phyloP scores from a whole-genome alignment of 805 yeast species.

The Zygoascus ofunaensis region DNA sequence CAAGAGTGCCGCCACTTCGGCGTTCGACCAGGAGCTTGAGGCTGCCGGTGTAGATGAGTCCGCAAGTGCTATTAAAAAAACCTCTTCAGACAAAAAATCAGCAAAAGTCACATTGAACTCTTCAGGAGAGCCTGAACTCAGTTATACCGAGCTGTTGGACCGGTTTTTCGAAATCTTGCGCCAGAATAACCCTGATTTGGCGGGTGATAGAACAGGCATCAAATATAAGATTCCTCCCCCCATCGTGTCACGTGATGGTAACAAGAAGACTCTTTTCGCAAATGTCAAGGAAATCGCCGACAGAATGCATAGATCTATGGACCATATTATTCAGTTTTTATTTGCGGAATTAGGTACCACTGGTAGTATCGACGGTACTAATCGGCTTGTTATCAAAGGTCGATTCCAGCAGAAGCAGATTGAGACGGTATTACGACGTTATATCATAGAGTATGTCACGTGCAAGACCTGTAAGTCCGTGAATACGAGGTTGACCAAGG shows the following conservation, averaged over 20 bases:
- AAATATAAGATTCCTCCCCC: slow-evolving; percentile 98
- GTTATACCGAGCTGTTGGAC: slow-evolving; percentile 68
- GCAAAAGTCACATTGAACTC: slow-evolving; percentile 26
- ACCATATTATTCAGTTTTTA: slow-evolving; percentile 90
- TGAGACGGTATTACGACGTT: slow-evolving; percentile 92
- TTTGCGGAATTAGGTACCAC: slow-evolving; percentile 99
- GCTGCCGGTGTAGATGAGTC: slow-evolving; percentile 74
- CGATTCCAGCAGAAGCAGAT: slow-evolving; percentile 96
- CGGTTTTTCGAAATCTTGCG: slow-evolving; percentile 82
- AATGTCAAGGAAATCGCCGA: slow-evolving; percentile 92
- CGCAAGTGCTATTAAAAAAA: slow-evolving; percentile 12
- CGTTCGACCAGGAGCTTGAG: slow-evolving; percentile 82
- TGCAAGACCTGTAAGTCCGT: slow-evolving; percentile 98
- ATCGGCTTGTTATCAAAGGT: slow-evolving; percentile 95
- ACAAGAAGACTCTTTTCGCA: slow-evolving; percentile 90
- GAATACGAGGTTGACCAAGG: slow-evolving; percentile 93
- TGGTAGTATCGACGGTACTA: slow-evolving; percentile 97
- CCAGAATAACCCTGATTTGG: slow-evolving; percentile 94
- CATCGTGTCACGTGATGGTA: slow-evolving; percentile 91
- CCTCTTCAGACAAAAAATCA: slow-evolving; percentile 14
- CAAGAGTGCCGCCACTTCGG: slow-evolving; percentile 47
- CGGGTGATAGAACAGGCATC: slow-evolving; percentile 88
- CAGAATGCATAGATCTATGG: slow-evolving; percentile 92
- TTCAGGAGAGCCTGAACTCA: slow-evolving; percentile 44
- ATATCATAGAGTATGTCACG: slow-evolving; percentile 93